Evolutionary conservation across 495 filamentous ascomycete genomes (phyloP).

Genomic region (Penicillium nucicola): DNA sequence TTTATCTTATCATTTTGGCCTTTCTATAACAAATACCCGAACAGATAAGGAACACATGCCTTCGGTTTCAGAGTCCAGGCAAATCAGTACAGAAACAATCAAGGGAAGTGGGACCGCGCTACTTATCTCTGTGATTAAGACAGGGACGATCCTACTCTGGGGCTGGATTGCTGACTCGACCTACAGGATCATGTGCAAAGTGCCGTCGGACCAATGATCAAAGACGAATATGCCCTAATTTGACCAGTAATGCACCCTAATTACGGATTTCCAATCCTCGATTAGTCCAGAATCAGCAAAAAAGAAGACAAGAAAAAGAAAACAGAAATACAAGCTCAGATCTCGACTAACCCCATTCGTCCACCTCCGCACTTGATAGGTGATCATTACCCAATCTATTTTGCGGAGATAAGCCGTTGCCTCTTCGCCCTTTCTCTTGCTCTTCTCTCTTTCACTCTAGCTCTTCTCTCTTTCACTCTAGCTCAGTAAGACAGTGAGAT

Average conservation of each 20-base stretch:
- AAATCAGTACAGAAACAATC: neutral
- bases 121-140: conserved; percentile 17
- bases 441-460: neutral
- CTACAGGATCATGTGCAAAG: neutral
- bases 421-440: neutral
- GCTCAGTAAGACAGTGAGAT: too few relatives aligned
- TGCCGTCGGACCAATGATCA: neutral
- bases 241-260: too few relatives aligned
- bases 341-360: conserved; percentile 16
- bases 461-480: too few relatives aligned
- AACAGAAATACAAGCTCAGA: neutral
- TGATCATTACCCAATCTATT: conserved; percentile 13
- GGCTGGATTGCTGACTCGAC: neutral
- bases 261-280: too few relatives aligned
- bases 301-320: too few relatives aligned
- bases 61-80: neutral
- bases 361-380: conserved; percentile 24
- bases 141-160: conserved; percentile 14
- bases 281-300: too few relatives aligned
- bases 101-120: neutral
- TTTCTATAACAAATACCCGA: too few relatives aligned
- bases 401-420: conserved; percentile 1
- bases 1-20: too few relatives aligned
- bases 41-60: too few relatives aligned
- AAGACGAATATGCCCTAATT: too few relatives aligned